Evolutionary conservation across 1,284 basidiomycete genomes (phyloP).

Genomic region (Fomitopsis pinicola): DNA sequence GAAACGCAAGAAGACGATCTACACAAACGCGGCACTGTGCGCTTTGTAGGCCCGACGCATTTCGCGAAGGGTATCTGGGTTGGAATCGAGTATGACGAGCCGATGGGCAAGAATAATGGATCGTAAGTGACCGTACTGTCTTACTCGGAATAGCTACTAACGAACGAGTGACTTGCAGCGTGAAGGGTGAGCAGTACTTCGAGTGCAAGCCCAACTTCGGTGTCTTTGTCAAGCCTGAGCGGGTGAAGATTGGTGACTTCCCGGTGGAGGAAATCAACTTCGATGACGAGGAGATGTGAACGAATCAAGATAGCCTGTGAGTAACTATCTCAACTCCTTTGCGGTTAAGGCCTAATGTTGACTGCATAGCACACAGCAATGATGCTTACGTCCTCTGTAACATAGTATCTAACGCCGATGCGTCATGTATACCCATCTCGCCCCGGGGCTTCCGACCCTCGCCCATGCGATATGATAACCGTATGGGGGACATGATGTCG

Average conservation of each 20-base stretch:
- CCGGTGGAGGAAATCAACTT: slow-evolving; percentile 75
- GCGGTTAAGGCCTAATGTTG: no score
- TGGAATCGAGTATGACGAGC: slow-evolving; percentile 95
- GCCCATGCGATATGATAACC: no score
- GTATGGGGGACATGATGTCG: no score
- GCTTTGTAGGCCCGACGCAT: slow-evolving; percentile 78
- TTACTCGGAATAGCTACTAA: background rate
- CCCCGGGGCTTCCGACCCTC: no score
- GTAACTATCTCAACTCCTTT: no score
- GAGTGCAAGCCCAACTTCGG: slow-evolving; percentile 75
- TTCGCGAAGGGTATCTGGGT: slow-evolving; percentile 84
- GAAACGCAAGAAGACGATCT: slow-evolving; percentile 63
- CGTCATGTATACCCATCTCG: no score
- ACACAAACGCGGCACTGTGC: slow-evolving; percentile 78
- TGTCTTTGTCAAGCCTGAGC: slow-evolving; percentile 85
- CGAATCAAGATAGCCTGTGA: background rate
- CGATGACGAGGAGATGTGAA: slow-evolving; percentile 52
- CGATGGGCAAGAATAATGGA: slow-evolving; percentile 94
- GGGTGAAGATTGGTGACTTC: slow-evolving; percentile 82
- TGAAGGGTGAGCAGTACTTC: slow-evolving; percentile 86
- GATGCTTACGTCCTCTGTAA: no score
- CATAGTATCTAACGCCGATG: no score
- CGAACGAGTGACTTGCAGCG: slow-evolving; percentile 42
- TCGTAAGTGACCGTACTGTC: slow-evolving; percentile 53
- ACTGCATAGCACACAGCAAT: no score